Evolutionary conservation across 257 asterid species (phyloP), one percentile per base, ranked within the genome.

Genomic region (Voacanga thouarsii): DNA sequence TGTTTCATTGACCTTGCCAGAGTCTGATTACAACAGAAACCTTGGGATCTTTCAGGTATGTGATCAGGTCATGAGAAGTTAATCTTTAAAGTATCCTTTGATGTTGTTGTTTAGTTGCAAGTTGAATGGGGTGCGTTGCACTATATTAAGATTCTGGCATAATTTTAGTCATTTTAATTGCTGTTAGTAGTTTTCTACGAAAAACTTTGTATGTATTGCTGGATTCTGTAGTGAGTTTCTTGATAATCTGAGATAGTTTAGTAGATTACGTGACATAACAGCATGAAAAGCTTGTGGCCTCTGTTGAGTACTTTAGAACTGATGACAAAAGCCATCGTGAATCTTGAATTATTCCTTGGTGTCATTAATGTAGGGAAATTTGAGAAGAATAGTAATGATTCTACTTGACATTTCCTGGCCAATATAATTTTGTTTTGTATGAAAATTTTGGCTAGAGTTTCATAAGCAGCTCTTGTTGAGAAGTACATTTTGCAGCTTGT

Each of bases 41-140:
- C 97, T 94, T 82, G 98, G 98, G 81, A 84, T 92, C 55, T 94
- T 94, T 74, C 97, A 91, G 97, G 97, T 89, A 81, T 77, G 82
- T 45, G 41, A 30, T 71, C 57, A 44, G 81, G 73, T 37, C 44
- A 69, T 79, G 49, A 69, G 49, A 61, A 67, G 72, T 61, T 65
- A 8, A 61, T 56, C 12, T 12, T 30, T 70, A 30, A 37, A 5
- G 53, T 77, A 7, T 66, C 53, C 57, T 0, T 39, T 37, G 12
- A 19, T 9, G 23, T 33, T 66, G 43, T 26, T 28, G 8, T 26
- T 63, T 6, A 2, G 24, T 57, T 57, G 56, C 21, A 51, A 51
- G 56, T 51, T 12, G 14, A n/a, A n/a, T n/a, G n/a, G 33, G 66
- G 10, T 71, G 43, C 10, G 23, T 43, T 43, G 39, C 53, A 14